Evolutionary conservation across 1,284 basidiomycete species (phyloP), one percentile per base, ranked within the genome.

Genomic region (Testicularia cyperi): DNA sequence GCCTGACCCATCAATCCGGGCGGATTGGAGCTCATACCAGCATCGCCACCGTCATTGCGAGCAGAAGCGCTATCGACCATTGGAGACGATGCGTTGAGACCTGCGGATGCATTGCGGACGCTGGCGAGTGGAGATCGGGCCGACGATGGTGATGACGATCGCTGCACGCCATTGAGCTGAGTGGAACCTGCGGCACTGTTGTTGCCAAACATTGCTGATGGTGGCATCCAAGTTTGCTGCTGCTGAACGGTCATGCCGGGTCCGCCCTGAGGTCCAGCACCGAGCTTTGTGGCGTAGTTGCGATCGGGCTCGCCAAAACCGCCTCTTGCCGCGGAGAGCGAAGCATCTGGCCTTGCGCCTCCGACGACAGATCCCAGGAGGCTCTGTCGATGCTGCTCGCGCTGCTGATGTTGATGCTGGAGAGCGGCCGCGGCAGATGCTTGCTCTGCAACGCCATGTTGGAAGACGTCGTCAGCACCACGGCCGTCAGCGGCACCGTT

Each of bases 391-490:
- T 71, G 66, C 34, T 63, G 60, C 43, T 71, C 68, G 28, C 68
- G 51, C 30, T 65, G 63, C 37, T 60, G 45, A 36, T 64, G 63
- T 32, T 71, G 68, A 47, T 68, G 65, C 35, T 69, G 68, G 18
- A 71, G 56, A 29, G 68, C 67, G 27, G 68, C 68, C 39, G 64
- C 68, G 38, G 68, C 68, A 20, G 63, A 67, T 15, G 61, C 68
- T 49, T 71, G 68, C 31, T 71, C 68, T 23, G 57, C 63, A 3
- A 51, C 53, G n/a, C 47, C 52, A 14, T 55, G 57, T 14, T 48
- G 38, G 34, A 61, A 65, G 28, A 37, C 56, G 28, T 56, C 52
- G 22, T 61, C 57, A n/a, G 42, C 57, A 6, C 38, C 38, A 23
- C 52, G 48, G n/a, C 44, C 52, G 26, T 47, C 56, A 34, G 40